Conservation (phyloP, 2,329 filamentous ascomycete species). For the Catunica adiposa region DNA sequence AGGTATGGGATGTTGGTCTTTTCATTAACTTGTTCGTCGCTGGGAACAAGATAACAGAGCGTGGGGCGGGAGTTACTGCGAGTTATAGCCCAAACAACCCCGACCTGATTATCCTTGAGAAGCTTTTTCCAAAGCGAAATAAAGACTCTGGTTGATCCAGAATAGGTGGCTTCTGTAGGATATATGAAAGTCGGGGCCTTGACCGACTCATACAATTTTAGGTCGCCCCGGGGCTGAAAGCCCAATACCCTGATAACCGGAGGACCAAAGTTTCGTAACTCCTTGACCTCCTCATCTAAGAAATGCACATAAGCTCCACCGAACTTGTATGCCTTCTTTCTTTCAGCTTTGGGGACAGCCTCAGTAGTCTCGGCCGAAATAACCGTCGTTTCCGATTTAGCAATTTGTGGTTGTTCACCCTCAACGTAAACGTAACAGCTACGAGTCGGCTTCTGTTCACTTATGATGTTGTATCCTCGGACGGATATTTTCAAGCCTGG, state of each 20-base stretch:
- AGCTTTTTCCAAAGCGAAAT: conserved; percentile 81
- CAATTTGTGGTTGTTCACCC: conserved; percentile 73
- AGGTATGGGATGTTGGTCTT: conserved; percentile 50
- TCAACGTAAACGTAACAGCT: conserved; percentile 79
- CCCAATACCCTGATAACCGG: conserved; percentile 79
- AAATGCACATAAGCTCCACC: conserved; percentile 83
- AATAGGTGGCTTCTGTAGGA: conserved; percentile 73
- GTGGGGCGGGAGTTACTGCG: conserved; percentile 64
- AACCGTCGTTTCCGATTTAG: conserved; percentile 52
- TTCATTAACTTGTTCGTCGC: conserved; percentile 47
- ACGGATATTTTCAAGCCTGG: conserved; percentile 75
- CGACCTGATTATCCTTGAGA: conserved; percentile 61
- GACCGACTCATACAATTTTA: conserved; percentile 71
- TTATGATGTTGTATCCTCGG: conserved; percentile 81
- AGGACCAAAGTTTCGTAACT: conserved; percentile 63
- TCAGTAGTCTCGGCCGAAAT: conserved; percentile 63
- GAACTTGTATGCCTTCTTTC: conserved; percentile 90
- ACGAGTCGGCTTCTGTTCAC: conserved; percentile 63
- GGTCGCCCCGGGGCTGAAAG: conserved; percentile 64
- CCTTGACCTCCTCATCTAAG: conserved; percentile 63
- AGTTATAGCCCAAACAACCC: conserved; percentile 75
- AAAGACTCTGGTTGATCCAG: conserved; percentile 87
- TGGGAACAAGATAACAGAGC: conserved; percentile 68
- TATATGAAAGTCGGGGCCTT: conserved; percentile 87
- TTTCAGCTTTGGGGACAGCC: conserved; percentile 61